Base-by-base conservation (phyloP, 2,329 filamentous ascomycete genomes). In the Xylariaceae sp. region DNA sequence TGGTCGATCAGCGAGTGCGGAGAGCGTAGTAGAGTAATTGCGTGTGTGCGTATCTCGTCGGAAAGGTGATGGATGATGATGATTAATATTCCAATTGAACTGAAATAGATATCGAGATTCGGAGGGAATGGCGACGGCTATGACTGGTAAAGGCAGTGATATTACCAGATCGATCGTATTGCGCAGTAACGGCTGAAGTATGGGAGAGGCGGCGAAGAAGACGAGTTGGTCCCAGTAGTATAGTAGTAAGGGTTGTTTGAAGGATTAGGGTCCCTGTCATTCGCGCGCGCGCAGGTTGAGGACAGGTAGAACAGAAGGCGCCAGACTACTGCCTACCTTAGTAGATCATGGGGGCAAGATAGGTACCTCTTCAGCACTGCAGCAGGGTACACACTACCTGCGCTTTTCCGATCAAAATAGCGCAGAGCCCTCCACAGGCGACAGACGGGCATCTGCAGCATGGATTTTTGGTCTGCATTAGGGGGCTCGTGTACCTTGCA, bases 181-280 rank as follows among this genome's bases (percentile, higher is more conserved):
- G 37, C 46, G 50, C 41, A 47, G 29, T 33, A 43, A 29, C 26
- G 27, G 36, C 33, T 43, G 26, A 21, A 26, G 13, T 18, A 40
- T 15, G 41, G 46, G 43, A 51, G 30, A 44, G 41, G 44, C 23
- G 27, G 41, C 15, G 24, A 36, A 23, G n/a, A 35, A 29, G 35
- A 30, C 33, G n/a, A 50, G 40, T 47, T 47, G 55, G 43, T 23
- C 4, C 37, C 47, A 53, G 48, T 50, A 37, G 45, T 33, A 48
- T 50, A 46, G 47, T 24, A 32, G 42, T 33, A 51, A 57, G 55
- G 50, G 50, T 32, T 48, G 47, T 49, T 46, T 48, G 56, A 59
- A 62, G 60, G 60, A 62, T 61, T 51, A 58, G 43, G 50, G 54
- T 36, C 58, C 60, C 48, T 57, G 60, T 61, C 50, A 15, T 39